These are phyloP conservation scores for Ustilago shanxiensis DNA, from an alignment of 1,284 basidiomycete genomes.

Conservation along the genomic window DNA sequence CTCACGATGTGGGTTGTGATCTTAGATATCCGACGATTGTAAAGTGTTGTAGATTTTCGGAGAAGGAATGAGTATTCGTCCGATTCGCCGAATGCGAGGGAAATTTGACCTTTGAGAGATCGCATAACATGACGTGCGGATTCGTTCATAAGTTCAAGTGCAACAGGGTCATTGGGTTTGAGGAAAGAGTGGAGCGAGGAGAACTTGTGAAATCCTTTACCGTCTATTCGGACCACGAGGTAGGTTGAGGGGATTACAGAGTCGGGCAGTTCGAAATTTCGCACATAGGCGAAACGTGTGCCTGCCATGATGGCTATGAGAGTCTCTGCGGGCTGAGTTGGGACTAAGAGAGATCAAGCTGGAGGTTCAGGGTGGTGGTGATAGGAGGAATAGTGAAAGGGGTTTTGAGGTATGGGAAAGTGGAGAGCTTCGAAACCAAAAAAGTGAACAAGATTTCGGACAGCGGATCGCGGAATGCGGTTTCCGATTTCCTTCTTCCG, in stretches of 20 bases:
- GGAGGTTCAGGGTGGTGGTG: not conserved
- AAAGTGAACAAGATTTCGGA: conserved; percentile 15
- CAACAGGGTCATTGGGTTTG: conserved; percentile 92
- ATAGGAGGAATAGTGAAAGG: not conserved
- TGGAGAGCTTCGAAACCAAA: conserved; percentile 15
- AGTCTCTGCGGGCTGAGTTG: too few relatives aligned
- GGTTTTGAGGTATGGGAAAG: not conserved
- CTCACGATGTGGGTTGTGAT: conserved; percentile 90
- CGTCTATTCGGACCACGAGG: conserved; percentile 89
- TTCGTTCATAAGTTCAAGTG: conserved; percentile 90
- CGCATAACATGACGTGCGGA: conserved; percentile 85
- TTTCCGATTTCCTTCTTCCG: not conserved
- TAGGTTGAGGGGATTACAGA: conserved; percentile 85
- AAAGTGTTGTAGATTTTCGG: conserved; percentile 80
- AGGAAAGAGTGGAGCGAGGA: conserved; percentile 83
- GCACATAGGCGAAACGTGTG: conserved; percentile 90
- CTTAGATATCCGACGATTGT: conserved; percentile 84
- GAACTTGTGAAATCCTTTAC: conserved; percentile 95
- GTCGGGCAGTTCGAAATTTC: conserved; percentile 89
- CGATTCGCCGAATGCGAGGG: conserved; percentile 87
- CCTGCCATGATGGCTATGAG: conserved; percentile 79
- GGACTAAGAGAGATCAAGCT: not conserved
- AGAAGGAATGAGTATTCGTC: conserved; percentile 97
- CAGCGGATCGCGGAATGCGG: conserved; percentile 31
- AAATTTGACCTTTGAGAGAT: conserved; percentile 61